These are phyloP conservation scores for Coemansia sp. DNA, from an alignment of 192 early-diverging fungal species.

Conservation along the genomic window DNA sequence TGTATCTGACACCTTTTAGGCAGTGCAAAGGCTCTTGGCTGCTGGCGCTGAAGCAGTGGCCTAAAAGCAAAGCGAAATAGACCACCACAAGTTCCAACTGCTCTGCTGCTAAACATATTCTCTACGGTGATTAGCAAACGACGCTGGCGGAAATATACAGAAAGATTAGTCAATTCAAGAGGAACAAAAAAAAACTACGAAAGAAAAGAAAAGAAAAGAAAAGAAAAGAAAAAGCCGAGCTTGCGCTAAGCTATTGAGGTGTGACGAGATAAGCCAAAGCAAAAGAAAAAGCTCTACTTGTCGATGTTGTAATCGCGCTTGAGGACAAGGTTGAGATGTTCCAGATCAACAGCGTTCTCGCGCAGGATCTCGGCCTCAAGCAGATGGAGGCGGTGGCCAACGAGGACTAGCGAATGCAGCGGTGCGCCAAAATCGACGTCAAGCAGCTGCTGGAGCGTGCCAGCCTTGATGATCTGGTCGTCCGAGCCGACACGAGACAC, in stretches of 20 bases:
- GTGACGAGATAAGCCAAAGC: too few relatives aligned
- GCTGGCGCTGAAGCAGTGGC: background rate
- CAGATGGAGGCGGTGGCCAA: conserved; percentile 86
- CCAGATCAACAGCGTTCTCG: conserved; percentile 70
- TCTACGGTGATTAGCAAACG: background rate
- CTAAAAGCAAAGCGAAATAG: background rate
- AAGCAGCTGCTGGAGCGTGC: conserved; percentile 83
- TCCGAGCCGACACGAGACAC: conserved; percentile 85
- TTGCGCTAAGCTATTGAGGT: too few relatives aligned
- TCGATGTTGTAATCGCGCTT: conserved; percentile 64
- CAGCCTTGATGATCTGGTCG: conserved; percentile 80
- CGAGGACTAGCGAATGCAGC: conserved; percentile 90
- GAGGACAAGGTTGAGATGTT: conserved; percentile 63
- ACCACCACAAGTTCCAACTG: background rate
- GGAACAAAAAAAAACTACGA: background rate
- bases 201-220: background rate
- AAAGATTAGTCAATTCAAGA: background rate
- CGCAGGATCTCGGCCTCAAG: conserved; percentile 89
- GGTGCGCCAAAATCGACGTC: conserved; percentile 90
- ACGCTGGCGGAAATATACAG: background rate
- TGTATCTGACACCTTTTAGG: background rate
- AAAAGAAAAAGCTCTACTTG: too few relatives aligned
- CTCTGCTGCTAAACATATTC: background rate
- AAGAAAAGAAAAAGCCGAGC: background rate
- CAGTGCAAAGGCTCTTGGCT: background rate